Base-by-base conservation (phyloP, 2,329 filamentous ascomycete species). In the Fusarium euwallaceae region DNA sequence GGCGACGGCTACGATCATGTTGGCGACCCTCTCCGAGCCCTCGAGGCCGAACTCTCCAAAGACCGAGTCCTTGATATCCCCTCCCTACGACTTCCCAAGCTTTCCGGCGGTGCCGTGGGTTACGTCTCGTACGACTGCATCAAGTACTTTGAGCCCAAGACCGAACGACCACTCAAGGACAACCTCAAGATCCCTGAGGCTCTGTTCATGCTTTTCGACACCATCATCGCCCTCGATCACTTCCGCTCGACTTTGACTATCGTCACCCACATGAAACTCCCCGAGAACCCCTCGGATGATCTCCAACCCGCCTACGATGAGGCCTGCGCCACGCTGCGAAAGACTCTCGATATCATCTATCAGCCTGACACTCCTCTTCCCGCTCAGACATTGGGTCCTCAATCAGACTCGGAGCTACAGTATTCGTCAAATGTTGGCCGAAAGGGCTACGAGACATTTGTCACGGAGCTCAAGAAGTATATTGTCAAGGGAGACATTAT, bases 41-140 rank as follows among this genome's bases (percentile, higher is more conserved):
- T 99, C 45, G 92, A 98, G 85, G 87, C 90, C 73, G 95, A 98
- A 84, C 89, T 99, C 53, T 89, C 91, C 20, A 88, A 93, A 80
- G 93, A 92, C 82, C 90, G 94, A 29, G 94, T 98, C 73, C 93
- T 95, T 37, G 90, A 94, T 45, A 91, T 99, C 4, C 95, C 97
- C 0, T 94, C 92, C 1, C 86, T 98, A 79, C 90, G 90, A 78
- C 88, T 99, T 41, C 97, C 97, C 61, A 94, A 94, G 29, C 87
- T 99, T 85, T 94, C 94, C 0, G 97, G 95, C 45, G 97, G 97
- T 60, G 97, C 95, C 14, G 95, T 99, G 79, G 97, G 97, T 69
- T 99, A 98, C 82, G 95, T 98, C 7, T 95, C 95, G 63, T 99
- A 99, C 81, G 97, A 99, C 82, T 99, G 97, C 83, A 94, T 99